Percentiles rank a stretch among this genome's conserved stretches.
Conservation (phyloP, 2,329 filamentous ascomycete genomes). For the Macrophomina phaseolina region DNA sequence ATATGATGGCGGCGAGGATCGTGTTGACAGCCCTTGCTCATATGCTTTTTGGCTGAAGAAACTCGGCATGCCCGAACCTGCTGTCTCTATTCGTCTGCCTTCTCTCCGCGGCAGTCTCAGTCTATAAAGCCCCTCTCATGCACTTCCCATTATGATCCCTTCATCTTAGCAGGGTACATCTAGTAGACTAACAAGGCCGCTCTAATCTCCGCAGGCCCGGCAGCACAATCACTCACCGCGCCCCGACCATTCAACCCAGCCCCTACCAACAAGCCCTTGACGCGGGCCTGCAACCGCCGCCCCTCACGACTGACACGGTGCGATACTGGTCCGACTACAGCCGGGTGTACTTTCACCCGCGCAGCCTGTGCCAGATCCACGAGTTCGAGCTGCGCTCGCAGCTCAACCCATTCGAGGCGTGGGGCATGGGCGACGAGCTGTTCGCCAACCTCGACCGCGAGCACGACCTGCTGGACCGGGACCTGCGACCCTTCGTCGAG, state of each 20-base stretch:
- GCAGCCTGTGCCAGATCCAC: constrained; percentile 82
- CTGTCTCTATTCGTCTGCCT: no score
- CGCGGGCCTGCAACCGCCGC: constrained; percentile 66
- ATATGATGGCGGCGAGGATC: no score
- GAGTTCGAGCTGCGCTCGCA: constrained; percentile 84
- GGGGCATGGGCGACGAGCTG: constrained; percentile 44
- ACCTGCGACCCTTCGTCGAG: constrained; percentile 85
- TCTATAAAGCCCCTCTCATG: no score
- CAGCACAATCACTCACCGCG: constrained; percentile 62
- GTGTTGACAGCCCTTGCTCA: no score
- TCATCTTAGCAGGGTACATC: background rate
- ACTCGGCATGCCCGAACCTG: no score
- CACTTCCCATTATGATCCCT: no score
- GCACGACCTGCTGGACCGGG: constrained; percentile 85
- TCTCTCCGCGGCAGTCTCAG: no score
- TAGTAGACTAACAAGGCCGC: background rate
- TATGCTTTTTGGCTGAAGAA: no score
- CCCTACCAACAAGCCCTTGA: constrained; percentile 83
- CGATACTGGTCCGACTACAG: constrained; percentile 98
- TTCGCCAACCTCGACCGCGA: constrained; percentile 60
- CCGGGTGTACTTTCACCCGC: constrained; percentile 88
- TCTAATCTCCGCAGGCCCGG: constrained; percentile 62
- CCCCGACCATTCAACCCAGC: constrained; percentile 68
- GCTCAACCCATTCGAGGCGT: constrained; percentile 82
- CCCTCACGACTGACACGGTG: constrained; percentile 72